Evolutionary conservation across 805 yeast genomes (phyloP).

Genomic region (Suhomyces prunicola): DNA sequence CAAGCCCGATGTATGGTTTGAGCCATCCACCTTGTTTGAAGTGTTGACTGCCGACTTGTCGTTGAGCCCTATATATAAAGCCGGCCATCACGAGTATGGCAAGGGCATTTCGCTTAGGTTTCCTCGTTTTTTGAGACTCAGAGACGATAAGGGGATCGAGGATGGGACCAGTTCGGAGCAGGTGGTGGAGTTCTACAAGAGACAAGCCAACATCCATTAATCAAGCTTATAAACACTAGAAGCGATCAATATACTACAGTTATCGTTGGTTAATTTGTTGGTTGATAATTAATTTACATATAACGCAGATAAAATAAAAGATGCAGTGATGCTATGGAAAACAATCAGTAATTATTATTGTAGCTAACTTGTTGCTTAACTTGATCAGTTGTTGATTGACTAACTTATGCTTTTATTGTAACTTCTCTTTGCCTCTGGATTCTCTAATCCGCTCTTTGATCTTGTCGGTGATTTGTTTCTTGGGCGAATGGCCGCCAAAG

Average conservation of each 20-base stretch:
- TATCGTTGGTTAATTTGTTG: no score
- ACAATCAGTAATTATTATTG: no score
- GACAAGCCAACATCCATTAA: constrained; percentile 48
- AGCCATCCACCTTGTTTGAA: constrained; percentile 80
- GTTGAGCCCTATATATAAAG: constrained; percentile 83
- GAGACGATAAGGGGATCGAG: constrained; percentile 83
- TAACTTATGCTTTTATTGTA: background rate
- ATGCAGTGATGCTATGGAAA: background rate
- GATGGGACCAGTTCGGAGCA: constrained; percentile 87
- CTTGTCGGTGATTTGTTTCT: constrained; percentile 25
- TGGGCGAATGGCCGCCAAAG: constrained; percentile 15
- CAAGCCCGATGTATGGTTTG: constrained; percentile 92
- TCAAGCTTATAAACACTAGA: background rate
- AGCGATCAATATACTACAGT: no score
- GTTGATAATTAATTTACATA: no score
- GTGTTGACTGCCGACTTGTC: constrained; percentile 90
- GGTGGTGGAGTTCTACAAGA: constrained; percentile 76
- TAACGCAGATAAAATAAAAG: no score
- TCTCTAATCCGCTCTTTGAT: constrained; percentile 37
- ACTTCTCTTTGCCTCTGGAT: constrained; percentile 22
- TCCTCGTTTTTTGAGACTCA: constrained; percentile 76
- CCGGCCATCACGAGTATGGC: constrained; percentile 69
- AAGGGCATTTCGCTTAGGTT: constrained; percentile 85
- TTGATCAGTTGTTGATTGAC: no score
- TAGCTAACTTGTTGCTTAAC: no score